Conservation (phyloP, 148 eudicot species). For the Rhododendron henanense region DNA sequence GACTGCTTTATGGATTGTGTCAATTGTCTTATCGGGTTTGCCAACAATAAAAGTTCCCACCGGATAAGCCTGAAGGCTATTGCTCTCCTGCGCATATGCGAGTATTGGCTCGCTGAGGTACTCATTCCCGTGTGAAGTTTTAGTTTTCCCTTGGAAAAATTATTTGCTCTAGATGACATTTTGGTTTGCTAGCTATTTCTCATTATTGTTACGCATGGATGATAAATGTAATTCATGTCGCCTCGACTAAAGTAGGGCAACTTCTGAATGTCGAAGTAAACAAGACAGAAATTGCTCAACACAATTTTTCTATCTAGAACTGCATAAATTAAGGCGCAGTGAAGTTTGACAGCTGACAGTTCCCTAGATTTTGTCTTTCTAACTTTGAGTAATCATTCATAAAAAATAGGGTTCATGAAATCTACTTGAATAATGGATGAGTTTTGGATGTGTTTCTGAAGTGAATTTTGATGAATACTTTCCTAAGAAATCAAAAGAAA, state of each 20-base stretch:
- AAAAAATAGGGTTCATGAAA: not conserved
- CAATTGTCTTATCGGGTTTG: constrained; percentile 94
- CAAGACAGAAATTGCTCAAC: not conserved
- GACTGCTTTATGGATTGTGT: constrained; percentile 99
- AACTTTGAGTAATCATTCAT: not conserved
- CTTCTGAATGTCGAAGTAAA: not conserved
- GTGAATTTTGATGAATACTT: not conserved
- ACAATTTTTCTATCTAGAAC: not conserved
- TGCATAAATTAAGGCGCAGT: not conserved
- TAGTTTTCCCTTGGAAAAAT: not conserved
- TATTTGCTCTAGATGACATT: not conserved
- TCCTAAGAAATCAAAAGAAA: not conserved
- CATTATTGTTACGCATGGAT: not conserved
- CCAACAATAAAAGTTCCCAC: constrained; percentile 92
- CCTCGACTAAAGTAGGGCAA: not conserved
- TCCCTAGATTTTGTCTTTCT: not conserved
- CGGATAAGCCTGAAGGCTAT: constrained; percentile 97
- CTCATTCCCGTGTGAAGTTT: constrained; percentile 17
- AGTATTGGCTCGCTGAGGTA: constrained; percentile 99
- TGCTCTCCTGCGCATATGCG: constrained; percentile 93
- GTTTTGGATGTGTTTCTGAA: not conserved
- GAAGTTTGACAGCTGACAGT: not conserved
- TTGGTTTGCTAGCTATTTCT: not conserved
- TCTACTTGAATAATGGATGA: not conserved
- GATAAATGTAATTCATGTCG: not conserved